A percentile compares a stretch with the other conserved stretches of the same genome.
Evolutionary conservation across 805 yeast genomes (phyloP).

Genomic region (Kluyveromyces dobzhanskii): DNA sequence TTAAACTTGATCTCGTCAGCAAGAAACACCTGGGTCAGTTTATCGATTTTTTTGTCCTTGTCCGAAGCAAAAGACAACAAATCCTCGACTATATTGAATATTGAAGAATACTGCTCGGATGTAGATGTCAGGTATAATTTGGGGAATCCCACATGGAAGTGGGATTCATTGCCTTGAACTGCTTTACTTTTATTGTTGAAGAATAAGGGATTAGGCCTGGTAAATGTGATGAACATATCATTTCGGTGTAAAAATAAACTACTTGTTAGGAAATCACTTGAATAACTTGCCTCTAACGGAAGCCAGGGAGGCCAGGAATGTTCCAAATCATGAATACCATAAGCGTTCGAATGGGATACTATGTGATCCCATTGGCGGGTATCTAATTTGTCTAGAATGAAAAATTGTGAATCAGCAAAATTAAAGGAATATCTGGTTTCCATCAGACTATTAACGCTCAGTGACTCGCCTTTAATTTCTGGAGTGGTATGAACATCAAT

Average conservation of each 20-base stretch:
- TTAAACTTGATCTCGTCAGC: slow-evolving; percentile 43
- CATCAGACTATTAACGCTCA: slow-evolving; percentile 32
- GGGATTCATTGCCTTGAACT: slow-evolving; percentile 22
- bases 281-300: slow-evolving; percentile 55
- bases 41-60: slow-evolving; percentile 35
- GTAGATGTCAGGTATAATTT: slow-evolving; percentile 46
- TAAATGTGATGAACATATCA: slow-evolving; percentile 42
- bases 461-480: slow-evolving; percentile 19
- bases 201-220: slow-evolving; percentile 45
- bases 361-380: slow-evolving; percentile 26
- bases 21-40: slow-evolving; percentile 42
- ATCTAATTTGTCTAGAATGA: slow-evolving; percentile 39
- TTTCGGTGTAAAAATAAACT: slow-evolving; percentile 43
- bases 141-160: slow-evolving; percentile 32
- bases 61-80: slow-evolving; percentile 32
- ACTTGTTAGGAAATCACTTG: slow-evolving; percentile 34
- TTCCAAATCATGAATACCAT: slow-evolving; percentile 21
- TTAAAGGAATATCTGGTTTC: slow-evolving; percentile 52
- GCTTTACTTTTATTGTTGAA: slow-evolving; percentile 27
- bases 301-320: slow-evolving; percentile 59
- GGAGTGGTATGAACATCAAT: slow-evolving; percentile 35
- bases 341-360: slow-evolving; percentile 23
- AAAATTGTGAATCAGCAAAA: slow-evolving; percentile 47
- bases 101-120: slow-evolving; percentile 46
- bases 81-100: slow-evolving; percentile 42